phyloP scores from a whole-genome alignment of 345 rosid species.

The Salix viminalis region DNA sequence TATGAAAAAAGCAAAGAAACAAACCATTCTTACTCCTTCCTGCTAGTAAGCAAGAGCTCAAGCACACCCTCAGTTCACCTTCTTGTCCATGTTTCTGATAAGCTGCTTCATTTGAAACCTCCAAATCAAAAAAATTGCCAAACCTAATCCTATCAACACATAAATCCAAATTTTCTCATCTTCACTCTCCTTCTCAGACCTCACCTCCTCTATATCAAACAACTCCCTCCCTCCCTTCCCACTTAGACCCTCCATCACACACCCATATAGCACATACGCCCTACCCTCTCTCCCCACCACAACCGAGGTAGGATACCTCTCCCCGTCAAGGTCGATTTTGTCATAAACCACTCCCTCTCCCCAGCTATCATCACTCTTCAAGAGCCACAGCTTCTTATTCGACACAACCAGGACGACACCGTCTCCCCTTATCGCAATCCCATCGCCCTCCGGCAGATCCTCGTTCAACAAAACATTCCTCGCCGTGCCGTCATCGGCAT shows the following conservation, averaged over 20 bases:
- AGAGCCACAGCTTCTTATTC: slow-evolving; percentile 47
- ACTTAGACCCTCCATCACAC: slow-evolving; percentile 47
- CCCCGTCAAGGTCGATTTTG: slow-evolving; percentile 52
- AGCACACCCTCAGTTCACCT: slow-evolving; percentile 21
- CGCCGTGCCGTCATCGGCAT: slow-evolving; percentile 59
- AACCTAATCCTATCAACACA: slow-evolving; percentile 62
- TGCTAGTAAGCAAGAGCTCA: too few species aligned
- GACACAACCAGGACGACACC: slow-evolving; percentile 47
- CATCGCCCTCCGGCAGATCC: slow-evolving; percentile 57
- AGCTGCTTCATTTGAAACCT: slow-evolving; percentile 85
- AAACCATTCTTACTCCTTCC: too few species aligned
- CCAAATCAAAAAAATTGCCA: slow-evolving; percentile 77
- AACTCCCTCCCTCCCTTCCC: slow-evolving; percentile 35
- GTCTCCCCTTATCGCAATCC: slow-evolving; percentile 54
- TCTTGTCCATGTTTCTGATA: slow-evolving; percentile 50
- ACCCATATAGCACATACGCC: slow-evolving; percentile 72
- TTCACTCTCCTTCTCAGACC: slow-evolving; percentile 48
- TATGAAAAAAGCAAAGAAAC: too few species aligned
- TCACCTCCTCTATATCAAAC: slow-evolving; percentile 51
- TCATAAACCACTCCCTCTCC: slow-evolving; percentile 68
- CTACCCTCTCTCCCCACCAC: slow-evolving; percentile 52
- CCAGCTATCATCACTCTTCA: slow-evolving; percentile 77
- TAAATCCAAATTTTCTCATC: slow-evolving; percentile 68
- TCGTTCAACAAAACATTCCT: slow-evolving; percentile 45
- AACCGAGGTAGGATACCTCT: slow-evolving; percentile 58